Conservation (phyloP, 2,329 filamentous ascomycete species). For the Lachnellula hyalina region DNA sequence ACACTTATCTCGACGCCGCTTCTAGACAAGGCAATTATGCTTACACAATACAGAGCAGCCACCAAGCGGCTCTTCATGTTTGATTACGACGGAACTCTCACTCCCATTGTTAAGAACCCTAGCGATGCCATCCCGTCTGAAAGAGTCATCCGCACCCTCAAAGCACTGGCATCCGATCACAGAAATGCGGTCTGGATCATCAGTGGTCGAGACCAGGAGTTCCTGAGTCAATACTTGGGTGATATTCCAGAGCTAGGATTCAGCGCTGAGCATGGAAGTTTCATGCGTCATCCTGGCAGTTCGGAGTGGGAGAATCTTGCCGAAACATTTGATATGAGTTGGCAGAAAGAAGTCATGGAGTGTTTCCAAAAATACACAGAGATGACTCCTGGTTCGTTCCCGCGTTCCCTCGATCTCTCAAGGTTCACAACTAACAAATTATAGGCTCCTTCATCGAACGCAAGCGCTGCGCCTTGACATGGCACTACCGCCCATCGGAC, state of each 20-base stretch:
- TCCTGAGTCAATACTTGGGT: constrained; percentile 87
- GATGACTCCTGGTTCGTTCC: constrained; percentile 65
- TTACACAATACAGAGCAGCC: constrained; percentile 68
- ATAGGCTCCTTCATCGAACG: constrained; percentile 85
- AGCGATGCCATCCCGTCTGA: constrained; percentile 83
- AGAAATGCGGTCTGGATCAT: constrained; percentile 97
- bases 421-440: constrained; percentile 15
- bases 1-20: constrained; percentile 73
- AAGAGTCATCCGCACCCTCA: constrained; percentile 73
- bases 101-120: constrained; percentile 89
- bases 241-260: constrained; percentile 86
- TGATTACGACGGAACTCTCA: constrained; percentile 96
- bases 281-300: constrained; percentile 74
- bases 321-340: constrained; percentile 81
- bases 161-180: constrained; percentile 71
- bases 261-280: constrained; percentile 94
- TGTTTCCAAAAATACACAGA: constrained; percentile 88
- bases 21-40: constrained; percentile 68
- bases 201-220: constrained; percentile 87
- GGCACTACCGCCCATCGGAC: constrained; percentile 93
- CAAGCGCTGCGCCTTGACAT: constrained; percentile 90
- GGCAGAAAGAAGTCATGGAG: constrained; percentile 80
- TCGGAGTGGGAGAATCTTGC: constrained; percentile 85
- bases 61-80: constrained; percentile 92
- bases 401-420: neutral